A percentile compares a stretch with the other conserved stretches of the same genome.
phyloP scores from a whole-genome alignment of 192 early-diverging fungal genomes.

The Rhizoclosmatium sp. region DNA sequence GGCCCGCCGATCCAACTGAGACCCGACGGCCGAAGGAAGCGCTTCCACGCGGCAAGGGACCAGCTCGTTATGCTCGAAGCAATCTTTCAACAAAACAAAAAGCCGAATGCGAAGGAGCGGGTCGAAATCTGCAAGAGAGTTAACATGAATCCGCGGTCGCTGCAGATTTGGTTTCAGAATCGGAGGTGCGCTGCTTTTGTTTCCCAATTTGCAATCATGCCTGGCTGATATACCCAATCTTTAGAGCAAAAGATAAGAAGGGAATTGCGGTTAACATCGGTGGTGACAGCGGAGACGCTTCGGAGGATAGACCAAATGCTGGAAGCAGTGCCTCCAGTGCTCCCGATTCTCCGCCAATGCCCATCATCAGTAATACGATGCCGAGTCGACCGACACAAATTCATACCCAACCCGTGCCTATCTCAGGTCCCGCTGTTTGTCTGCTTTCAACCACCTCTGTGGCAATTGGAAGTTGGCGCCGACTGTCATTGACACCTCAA shows the following conservation, averaged over 20 bases:
- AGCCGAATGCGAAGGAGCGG: conserved; percentile 85
- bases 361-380: not conserved
- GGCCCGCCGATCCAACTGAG: conserved; percentile 35
- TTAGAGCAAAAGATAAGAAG: conserved; percentile 83
- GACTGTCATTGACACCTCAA: conserved; percentile 20
- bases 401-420: not conserved
- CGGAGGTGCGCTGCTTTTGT: conserved; percentile 5
- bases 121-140: conserved; percentile 77
- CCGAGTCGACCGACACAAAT: not conserved
- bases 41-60: conserved; percentile 46
- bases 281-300: not conserved
- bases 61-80: conserved; percentile 76
- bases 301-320: not conserved
- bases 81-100: conserved; percentile 79
- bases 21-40: conserved; percentile 28
- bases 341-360: not conserved
- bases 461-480: conserved; percentile 35
- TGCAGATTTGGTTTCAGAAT: conserved; percentile 62
- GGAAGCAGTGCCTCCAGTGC: not conserved
- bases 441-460: conserved; percentile 18
- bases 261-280: not conserved
- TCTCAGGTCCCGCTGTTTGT: not conserved
- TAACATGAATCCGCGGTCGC: conserved; percentile 88
- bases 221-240: conserved; percentile 68
- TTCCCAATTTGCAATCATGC: conserved; percentile 46